Base-by-base conservation (phyloP, 2,329 filamentous ascomycete genomes). In the Aspergillus brunneoviolaceus region DNA sequence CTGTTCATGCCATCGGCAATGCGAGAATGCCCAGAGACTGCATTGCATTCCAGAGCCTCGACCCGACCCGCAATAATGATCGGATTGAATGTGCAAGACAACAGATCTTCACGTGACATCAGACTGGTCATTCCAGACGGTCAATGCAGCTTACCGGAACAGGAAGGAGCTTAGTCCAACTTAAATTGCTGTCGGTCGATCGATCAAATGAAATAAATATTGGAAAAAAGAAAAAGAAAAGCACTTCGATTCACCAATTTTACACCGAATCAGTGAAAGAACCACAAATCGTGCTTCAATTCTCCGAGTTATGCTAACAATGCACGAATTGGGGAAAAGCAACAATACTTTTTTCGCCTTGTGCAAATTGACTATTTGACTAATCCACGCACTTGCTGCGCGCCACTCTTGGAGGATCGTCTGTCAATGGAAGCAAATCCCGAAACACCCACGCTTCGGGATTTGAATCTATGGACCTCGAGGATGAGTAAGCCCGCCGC, bases 401-500 rank as follows among this genome's bases (percentile, higher is more conserved):
- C 64, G 63, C 64, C 61, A 64, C 62, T 55, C 55, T 58, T n/a
- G 21, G 19, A 5, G 31, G 21, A 45, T 45, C 39, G 39, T 19
- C 33, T 39, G 25, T 29, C 27, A 47, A 21, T 35, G 50, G 31
- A 51, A 61, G 49, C 72, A 75, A 74, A 75, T 70, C 73, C 73
- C 72, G 72, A 69, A 45, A 57, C 49, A 55, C 57, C 58, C 54
- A 64, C 59, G 57, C 58, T 57, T 70, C 73, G 73, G 73, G 73
- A 72, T 75, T 74, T 75, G 73, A 54, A 57, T 61, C 59, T 42
- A 50, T 61, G 58, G 60, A 62, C 60, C 57, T 49, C 45, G 51
- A 65, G 64, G 66, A 70, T 70, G 72, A 71, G 66, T 74, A 67
- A 71, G 66, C 70, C 61, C 29, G 23, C 58, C 53, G 49, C 62